Percentiles rank a stretch among this genome's conserved stretches.
These are phyloP conservation scores for Aspergillus hortae DNA, from an alignment of 2,329 filamentous ascomycete species.

Conservation along the genomic window DNA sequence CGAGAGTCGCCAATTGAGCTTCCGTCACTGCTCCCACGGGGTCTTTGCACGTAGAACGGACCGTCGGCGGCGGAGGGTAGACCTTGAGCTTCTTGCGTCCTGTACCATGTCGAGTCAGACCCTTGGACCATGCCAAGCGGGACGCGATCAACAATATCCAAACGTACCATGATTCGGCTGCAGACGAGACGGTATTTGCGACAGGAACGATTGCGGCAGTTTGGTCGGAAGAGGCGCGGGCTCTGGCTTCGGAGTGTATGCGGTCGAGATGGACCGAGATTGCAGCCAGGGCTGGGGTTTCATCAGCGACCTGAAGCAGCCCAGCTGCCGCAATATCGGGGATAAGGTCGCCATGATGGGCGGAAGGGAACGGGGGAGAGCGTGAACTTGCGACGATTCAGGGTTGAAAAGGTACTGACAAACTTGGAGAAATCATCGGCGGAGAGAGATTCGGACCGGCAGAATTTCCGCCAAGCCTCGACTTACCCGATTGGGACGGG, in stretches of 20 bases:
- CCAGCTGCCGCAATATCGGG: slow-evolving; percentile 61
- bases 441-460: slow-evolving; percentile 31
- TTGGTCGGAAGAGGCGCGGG: slow-evolving; percentile 39
- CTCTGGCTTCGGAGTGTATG: slow-evolving; percentile 43
- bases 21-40: slow-evolving; percentile 66
- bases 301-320: slow-evolving; percentile 65
- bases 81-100: slow-evolving; percentile 50
- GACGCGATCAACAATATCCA: background rate
- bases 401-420: slow-evolving; percentile 9
- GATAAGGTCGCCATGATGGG: slow-evolving; percentile 60
- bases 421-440: slow-evolving; percentile 16
- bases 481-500: slow-evolving; percentile 21
- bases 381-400: slow-evolving; percentile 9
- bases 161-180: slow-evolving; percentile 36
- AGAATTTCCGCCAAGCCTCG: slow-evolving; percentile 37
- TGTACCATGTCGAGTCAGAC: slow-evolving; percentile 13
- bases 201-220: slow-evolving; percentile 40
- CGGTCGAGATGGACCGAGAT: slow-evolving; percentile 52
- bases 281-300: slow-evolving; percentile 52
- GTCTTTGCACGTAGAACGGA: slow-evolving; percentile 46
- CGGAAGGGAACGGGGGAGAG: slow-evolving; percentile 12
- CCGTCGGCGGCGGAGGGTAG: slow-evolving; percentile 48
- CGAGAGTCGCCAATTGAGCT: slow-evolving; percentile 69
- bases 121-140: background rate
- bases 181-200: slow-evolving; percentile 39